Evolutionary conservation across 148 eudicot genomes (phyloP), one percentile per base, ranked within the genome.

Genomic region (Diospyros lotus): DNA sequence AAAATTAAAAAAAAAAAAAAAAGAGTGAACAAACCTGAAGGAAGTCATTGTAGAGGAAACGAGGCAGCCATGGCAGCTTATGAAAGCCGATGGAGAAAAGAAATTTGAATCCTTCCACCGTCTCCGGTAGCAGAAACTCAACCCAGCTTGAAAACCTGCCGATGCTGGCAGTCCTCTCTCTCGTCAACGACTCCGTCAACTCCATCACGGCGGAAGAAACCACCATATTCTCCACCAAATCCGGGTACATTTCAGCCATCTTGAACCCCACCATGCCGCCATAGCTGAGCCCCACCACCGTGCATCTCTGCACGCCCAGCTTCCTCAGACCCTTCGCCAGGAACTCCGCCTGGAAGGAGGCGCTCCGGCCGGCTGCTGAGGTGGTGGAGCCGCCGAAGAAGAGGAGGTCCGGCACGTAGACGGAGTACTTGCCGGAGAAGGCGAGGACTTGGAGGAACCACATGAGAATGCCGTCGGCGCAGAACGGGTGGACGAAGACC

Each of bases 221-320:
- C 73, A 90, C 91, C 84, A 90, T 2, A 1, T 84, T 68, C 58
- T 76, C 82, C 15, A 90, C 89, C 77, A 87, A 50, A 9, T 82
- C 78, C 1, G 91, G 88, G 69, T 86, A 61, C 66, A 81, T 55
- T 65, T 72, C 68, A 3, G 89, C 94, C 88, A 87, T 77, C 72
- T 86, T 78, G 54, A 87, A 86, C 73, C 80, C 85, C 2, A 89
- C 82, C 76, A 89, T 79, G 51, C 89, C 91, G 0, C 93, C 93
- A 38, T 89, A 89, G 54, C 91, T 89, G 10, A 82, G 58, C 83
- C 93, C 91, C 43, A 89, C 91, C 68, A 86, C 64, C 1, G 81
- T 73, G 48, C 88, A 86, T 55, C 67, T 87, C 40, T 78, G 83
- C 44, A 89, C 79, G 1, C 89, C 91, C 41, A 87, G 17, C 58